phyloP scores from a whole-genome alignment of 1,284 basidiomycete species.

The Hemileia vastatrix region DNA sequence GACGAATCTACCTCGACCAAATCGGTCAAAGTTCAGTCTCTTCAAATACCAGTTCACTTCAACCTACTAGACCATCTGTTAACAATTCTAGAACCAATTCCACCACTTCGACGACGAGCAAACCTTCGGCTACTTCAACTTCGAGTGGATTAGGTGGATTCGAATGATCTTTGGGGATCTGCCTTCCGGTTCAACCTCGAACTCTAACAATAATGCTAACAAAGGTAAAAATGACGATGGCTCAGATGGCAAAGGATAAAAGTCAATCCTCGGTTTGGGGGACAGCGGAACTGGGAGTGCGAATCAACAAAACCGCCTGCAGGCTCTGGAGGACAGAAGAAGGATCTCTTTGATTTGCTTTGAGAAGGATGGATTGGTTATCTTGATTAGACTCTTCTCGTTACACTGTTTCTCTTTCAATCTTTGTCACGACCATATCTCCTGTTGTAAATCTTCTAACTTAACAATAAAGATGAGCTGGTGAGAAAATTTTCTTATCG shows the following conservation, averaged over 20 bases:
- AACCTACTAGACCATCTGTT: conserved; percentile 23
- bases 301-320: no score
- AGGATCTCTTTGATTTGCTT: no score
- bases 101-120: conserved; percentile 18
- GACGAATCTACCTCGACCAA: neutral
- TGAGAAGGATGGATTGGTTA: no score
- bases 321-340: no score
- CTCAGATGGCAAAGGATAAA: conserved; percentile 41
- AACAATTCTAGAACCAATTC: neutral
- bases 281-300: no score
- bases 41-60: neutral
- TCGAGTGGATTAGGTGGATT: conserved; percentile 29
- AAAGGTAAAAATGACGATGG: conserved; percentile 40
- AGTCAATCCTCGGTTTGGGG: conserved; percentile 32
- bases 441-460: no score
- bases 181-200: conserved; percentile 32
- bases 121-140: conserved; percentile 13
- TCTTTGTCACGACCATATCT: no score
- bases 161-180: conserved; percentile 42
- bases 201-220: conserved; percentile 21
- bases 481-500: no score
- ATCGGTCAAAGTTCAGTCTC: neutral
- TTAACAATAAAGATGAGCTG: no score
- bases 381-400: no score
- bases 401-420: no score